Percentiles rank a stretch among this genome's conserved stretches.
Evolutionary conservation across 176 grass and related monocot species (phyloP).

Genomic region (Oryza rufipogon): DNA sequence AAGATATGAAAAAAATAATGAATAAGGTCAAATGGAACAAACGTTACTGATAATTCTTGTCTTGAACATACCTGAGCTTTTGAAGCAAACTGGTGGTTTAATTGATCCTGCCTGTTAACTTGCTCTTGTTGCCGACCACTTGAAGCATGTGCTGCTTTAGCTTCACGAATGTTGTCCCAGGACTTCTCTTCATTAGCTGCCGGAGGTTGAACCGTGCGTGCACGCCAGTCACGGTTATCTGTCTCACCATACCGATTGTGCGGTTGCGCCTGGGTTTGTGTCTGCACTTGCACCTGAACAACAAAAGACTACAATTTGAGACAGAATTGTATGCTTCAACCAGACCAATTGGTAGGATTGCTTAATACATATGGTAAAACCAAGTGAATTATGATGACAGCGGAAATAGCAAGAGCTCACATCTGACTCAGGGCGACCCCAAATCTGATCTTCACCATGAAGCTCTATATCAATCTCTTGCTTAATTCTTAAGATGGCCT

Average conservation of each 20-base stretch:
- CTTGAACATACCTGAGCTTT: slow-evolving; percentile 59
- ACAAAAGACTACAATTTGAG: slow-evolving; percentile 6
- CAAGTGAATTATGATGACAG: not conserved
- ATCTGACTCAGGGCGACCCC: slow-evolving; percentile 71
- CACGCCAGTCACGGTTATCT: slow-evolving; percentile 89
- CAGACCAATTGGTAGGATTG: not conserved
- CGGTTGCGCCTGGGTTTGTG: slow-evolving; percentile 51
- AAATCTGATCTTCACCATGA: slow-evolving; percentile 81
- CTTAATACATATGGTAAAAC: slow-evolving; percentile 25
- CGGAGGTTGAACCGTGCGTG: slow-evolving; percentile 52
- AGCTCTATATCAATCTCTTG: slow-evolving; percentile 89
- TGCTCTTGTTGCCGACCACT: slow-evolving; percentile 63
- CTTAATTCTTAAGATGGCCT: slow-evolving; percentile 88
- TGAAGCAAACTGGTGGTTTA: slow-evolving; percentile 57
- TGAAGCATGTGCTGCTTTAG: slow-evolving; percentile 63
- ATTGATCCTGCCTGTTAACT: slow-evolving; percentile 66
- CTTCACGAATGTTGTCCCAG: slow-evolving; percentile 82
- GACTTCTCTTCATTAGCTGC: slow-evolving; percentile 69
- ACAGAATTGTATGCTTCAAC: not conserved
- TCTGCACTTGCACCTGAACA: slow-evolving; percentile 50
- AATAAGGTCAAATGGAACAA: slow-evolving; percentile 16
- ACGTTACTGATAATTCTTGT: not conserved
- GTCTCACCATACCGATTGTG: slow-evolving; percentile 71
- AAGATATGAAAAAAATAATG: not conserved
- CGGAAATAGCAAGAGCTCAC: slow-evolving; percentile 44